These are phyloP conservation scores for Hymenoscyphus scutula DNA, from an alignment of 2,329 filamentous ascomycete genomes.

Conservation along the genomic window DNA sequence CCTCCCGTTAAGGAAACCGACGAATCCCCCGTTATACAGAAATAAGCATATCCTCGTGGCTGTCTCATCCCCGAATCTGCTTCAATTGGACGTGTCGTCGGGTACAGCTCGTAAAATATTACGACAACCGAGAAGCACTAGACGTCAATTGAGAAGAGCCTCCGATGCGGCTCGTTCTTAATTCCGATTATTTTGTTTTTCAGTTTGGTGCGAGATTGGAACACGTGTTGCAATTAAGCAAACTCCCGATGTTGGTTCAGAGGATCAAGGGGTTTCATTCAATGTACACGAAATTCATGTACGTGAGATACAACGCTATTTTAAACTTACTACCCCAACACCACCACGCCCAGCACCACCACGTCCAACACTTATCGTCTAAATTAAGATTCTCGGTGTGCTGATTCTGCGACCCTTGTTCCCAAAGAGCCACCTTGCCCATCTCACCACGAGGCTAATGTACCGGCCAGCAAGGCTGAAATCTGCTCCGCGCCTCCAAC, in stretches of 20 bases:
- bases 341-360: too few species aligned
- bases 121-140: not conserved
- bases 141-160: not conserved
- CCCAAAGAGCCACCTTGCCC: not conserved
- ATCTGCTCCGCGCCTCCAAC: not conserved
- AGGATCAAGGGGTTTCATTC: not conserved
- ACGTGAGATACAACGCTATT: not conserved
- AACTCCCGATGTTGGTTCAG: not conserved
- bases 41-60: too few species aligned
- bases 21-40: too few species aligned
- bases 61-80: not conserved
- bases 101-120: not conserved
- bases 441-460: not conserved
- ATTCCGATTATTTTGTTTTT: not conserved
- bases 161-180: not conserved
- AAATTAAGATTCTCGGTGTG: not conserved
- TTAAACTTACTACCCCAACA: not conserved
- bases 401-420: not conserved
- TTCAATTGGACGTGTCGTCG: not conserved
- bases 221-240: not conserved
- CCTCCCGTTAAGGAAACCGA: too few species aligned
- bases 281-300: not conserved
- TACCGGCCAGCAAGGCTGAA: not conserved
- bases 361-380: not conserved
- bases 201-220: not conserved